Evolutionary conservation across 1,284 basidiomycete species (phyloP).

Genomic region (Rhodotorula sp.): DNA sequence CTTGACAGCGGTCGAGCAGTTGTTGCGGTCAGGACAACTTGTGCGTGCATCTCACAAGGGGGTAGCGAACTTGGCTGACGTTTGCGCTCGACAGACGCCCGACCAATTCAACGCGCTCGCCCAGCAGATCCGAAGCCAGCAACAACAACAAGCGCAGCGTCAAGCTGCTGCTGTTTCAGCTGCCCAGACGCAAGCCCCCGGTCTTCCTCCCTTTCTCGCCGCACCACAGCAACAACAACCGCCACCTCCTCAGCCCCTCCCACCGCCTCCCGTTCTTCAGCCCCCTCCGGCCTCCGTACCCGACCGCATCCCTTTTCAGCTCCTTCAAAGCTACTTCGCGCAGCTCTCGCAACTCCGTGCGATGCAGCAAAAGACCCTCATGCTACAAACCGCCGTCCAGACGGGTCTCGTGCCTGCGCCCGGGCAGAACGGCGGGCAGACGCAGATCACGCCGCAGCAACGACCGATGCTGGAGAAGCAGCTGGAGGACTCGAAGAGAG

Average conservation of each 20-base stretch:
- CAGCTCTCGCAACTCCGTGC: constrained; percentile 7
- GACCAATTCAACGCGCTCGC: constrained; percentile 28
- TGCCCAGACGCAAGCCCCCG: not conserved
- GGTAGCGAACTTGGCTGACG: not conserved
- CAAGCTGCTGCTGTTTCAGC: not conserved
- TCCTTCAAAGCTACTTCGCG: constrained; percentile 27
- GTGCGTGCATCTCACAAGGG: constrained; percentile 4
- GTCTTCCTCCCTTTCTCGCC: not conserved
- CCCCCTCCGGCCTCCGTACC: not conserved
- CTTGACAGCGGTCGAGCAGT: constrained; percentile 28
- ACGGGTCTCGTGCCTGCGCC: constrained; percentile 16
- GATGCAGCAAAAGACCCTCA: constrained; percentile 8
- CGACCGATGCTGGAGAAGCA: constrained; percentile 23
- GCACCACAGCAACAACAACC: not conserved
- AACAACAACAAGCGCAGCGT: constrained; percentile 19
- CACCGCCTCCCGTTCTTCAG: not conserved
- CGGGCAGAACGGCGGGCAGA: constrained; percentile 7
- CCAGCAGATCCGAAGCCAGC: constrained; percentile 20
- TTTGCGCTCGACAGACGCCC: not conserved
- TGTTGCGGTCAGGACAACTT: constrained; percentile 27
- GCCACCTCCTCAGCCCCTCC: not conserved
- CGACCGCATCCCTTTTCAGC: constrained; percentile 22
- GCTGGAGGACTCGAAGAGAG: constrained; percentile 21
- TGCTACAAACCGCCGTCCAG: constrained; percentile 19
- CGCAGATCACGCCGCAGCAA: constrained; percentile 20